phyloP scores from a whole-genome alignment of 495 filamentous ascomycete genomes.

The Hyphodiscus hymeniophilus region DNA sequence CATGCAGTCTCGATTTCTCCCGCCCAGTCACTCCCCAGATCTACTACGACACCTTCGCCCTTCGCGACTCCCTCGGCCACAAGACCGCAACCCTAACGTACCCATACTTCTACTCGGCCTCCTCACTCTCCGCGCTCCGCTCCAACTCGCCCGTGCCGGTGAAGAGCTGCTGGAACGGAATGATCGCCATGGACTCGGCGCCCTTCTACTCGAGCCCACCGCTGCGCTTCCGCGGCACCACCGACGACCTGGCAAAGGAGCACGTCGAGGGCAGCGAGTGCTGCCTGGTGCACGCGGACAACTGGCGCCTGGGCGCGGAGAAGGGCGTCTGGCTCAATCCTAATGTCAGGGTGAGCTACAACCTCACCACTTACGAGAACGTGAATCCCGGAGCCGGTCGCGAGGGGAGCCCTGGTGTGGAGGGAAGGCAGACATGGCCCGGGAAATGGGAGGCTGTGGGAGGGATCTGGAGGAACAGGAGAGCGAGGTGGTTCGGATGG shows the following conservation, averaged over 20 bases:
- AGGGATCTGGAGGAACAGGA: conserved; percentile 52
- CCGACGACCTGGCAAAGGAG: conserved; percentile 54
- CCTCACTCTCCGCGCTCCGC: conserved; percentile 51
- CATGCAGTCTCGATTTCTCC: conserved; percentile 73
- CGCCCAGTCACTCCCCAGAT: conserved; percentile 40
- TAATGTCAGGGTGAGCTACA: conserved; percentile 68
- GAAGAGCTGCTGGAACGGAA: conserved; percentile 77
- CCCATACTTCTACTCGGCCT: conserved; percentile 64
- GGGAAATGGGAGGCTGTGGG: conserved; percentile 24
- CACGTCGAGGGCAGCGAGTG: conserved; percentile 79
- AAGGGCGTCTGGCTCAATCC: conserved; percentile 73
- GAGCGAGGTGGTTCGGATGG: conserved; percentile 41
- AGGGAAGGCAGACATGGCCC: conserved; percentile 28
- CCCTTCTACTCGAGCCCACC: conserved; percentile 45
- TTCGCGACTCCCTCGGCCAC: conserved; percentile 60
- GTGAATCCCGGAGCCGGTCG: background rate
- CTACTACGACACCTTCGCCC: conserved; percentile 82
- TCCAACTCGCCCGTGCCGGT: conserved; percentile 55
- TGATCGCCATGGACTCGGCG: conserved; percentile 41
- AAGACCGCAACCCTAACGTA: conserved; percentile 56
- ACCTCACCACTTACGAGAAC: conserved; percentile 40
- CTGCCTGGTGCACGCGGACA: conserved; percentile 77
- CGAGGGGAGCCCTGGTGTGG: background rate
- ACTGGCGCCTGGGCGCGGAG: conserved; percentile 34
- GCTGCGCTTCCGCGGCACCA: conserved; percentile 61